phyloP scores from a whole-genome alignment of 371 early-diverging fungal genomes.

The Massospora cicadina region DNA sequence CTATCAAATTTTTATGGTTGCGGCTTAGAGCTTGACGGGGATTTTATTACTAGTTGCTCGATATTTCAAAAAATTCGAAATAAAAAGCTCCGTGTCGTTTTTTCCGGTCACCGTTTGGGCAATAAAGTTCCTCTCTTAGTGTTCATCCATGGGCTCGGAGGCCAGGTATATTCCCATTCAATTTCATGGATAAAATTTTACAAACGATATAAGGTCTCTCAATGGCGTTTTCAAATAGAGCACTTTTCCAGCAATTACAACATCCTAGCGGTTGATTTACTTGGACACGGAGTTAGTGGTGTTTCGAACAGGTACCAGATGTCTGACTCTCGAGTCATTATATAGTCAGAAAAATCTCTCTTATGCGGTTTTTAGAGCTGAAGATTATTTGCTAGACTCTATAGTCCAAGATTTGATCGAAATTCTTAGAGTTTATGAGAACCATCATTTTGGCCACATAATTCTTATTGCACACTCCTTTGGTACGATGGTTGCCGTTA shows the following conservation, averaged over 20 bases:
- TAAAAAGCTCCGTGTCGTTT: not conserved
- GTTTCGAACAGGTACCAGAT: not conserved
- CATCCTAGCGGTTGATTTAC: constrained; percentile 1
- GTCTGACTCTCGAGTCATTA: not conserved
- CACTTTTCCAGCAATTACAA: not conserved
- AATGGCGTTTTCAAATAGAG: not conserved
- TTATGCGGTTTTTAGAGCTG: not conserved
- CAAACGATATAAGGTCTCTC: not conserved
- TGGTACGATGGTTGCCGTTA: not conserved
- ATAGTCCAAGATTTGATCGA: constrained; percentile 1
- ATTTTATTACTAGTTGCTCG: not conserved
- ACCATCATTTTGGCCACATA: not conserved
- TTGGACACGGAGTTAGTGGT: not conserved
- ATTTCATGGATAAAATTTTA: too few species aligned
- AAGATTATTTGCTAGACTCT: constrained; percentile 2
- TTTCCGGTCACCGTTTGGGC: not conserved
- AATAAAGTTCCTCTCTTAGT: not conserved
- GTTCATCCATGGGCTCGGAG: not conserved
- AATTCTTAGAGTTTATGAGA: not conserved
- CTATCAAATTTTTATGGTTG: not conserved
- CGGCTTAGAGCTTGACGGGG: not conserved
- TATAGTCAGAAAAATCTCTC: not conserved
- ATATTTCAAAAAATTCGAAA: not conserved
- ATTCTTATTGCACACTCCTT: not conserved
- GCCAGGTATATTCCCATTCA: not conserved